phyloP scores from a whole-genome alignment of 1,284 basidiomycete genomes.

The Ceratobasidium papillatum region DNA sequence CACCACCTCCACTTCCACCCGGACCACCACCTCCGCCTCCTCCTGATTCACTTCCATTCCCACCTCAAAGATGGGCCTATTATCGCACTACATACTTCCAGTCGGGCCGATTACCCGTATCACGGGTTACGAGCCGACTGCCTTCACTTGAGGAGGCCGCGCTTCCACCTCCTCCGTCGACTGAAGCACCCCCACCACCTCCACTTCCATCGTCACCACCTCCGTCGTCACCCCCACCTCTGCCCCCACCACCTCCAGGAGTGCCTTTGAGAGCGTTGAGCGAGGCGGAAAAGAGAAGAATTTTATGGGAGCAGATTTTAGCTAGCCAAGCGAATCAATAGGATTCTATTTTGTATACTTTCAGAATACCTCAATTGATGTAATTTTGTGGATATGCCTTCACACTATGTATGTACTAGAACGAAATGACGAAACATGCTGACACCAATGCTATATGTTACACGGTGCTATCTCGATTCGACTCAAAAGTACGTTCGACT shows the following conservation, averaged over 20 bases:
- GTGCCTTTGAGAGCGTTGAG: not conserved
- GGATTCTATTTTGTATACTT: not conserved
- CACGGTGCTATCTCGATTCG: too few species aligned
- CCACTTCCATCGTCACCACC: slow-evolving; percentile 46
- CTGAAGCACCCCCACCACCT: slow-evolving; percentile 48
- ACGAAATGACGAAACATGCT: too few species aligned
- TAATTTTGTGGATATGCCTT: too few species aligned
- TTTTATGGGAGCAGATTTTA: slow-evolving; percentile 28
- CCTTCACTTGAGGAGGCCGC: slow-evolving; percentile 51
- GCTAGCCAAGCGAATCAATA: not conserved
- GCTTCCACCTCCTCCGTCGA: slow-evolving; percentile 50
- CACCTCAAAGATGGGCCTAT: slow-evolving; percentile 63
- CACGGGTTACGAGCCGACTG: slow-evolving; percentile 55
- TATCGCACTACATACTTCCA: slow-evolving; percentile 70
- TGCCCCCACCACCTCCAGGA: not conserved
- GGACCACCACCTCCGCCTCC: slow-evolving; percentile 5
- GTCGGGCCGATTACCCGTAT: slow-evolving; percentile 63
- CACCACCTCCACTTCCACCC: slow-evolving; percentile 18
- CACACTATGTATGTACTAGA: too few species aligned
- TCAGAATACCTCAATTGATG: not conserved
- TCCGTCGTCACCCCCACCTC: not conserved
- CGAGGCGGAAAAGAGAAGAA: slow-evolving; percentile 10
- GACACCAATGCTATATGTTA: too few species aligned
- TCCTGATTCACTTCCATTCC: slow-evolving; percentile 32
- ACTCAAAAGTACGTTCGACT: too few species aligned